Base-by-base conservation (phyloP, 176 grass and related monocot genomes). In the Oryza rufipogon region DNA sequence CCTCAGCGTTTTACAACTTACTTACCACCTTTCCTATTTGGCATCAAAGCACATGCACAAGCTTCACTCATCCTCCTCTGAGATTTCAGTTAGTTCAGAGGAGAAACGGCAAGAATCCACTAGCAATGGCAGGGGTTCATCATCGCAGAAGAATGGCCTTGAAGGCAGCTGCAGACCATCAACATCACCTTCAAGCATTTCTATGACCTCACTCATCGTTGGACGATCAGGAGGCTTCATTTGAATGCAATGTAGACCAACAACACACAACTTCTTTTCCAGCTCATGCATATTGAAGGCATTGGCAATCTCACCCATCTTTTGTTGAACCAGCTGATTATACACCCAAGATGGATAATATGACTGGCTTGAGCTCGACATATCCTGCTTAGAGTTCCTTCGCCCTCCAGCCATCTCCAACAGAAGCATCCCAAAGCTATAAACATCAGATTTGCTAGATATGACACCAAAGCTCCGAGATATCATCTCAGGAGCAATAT, bases 371-470 rank as follows among this genome's bases (percentile, higher is more conserved):
- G 39, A 41, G 39, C 39, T 41, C 39, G 39, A 9, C 39, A 41
- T 41, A 2, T 41, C 1, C 39, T 9, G 39, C 39, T 8, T 41
- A 41, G 39, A 6, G 3, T 91, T 91, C 11, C 75, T 89, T 2
- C 87, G 20, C 3, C 87, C 66, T 13, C 85, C 65, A 0, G 83
- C 73, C 87, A 91, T 91, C 82, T 94, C 87, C 6, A 94, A 3
- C 5, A 94, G n/a, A 0, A 94, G 15, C 87, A 94, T 94, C 6
- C 91, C 91, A 0, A 92, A 92, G 81, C 87, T 92, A 11, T 89
- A 90, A 11, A 92, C 91, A 30, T 90, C 84, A 0, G 77, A 89
- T 26, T 91, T 94, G 34, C 81, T 71, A 0, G 92, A 89, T 38
- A 89, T 77, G 30, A 14, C 48, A 0, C 92, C 92, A 41, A 94